phyloP scores from a whole-genome alignment of 192 early-diverging fungal species.

The Gaertneriomyces semiglobifer region DNA sequence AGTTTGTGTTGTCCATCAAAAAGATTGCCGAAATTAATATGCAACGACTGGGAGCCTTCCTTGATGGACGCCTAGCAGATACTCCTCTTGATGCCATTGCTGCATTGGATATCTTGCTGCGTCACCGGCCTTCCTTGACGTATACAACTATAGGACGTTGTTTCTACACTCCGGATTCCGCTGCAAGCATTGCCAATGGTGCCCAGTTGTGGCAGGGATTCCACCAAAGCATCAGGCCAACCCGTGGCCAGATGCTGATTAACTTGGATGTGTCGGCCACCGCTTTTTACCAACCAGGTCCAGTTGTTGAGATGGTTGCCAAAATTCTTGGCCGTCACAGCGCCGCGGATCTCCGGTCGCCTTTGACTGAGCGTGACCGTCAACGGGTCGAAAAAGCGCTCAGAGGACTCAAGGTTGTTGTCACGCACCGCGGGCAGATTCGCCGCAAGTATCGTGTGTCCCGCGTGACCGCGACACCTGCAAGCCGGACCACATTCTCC shows the following conservation, averaged over 20 bases:
- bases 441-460: conserved; percentile 70
- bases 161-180: conserved; percentile 78
- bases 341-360: conserved; percentile 42
- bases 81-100: conserved; percentile 52
- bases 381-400: conserved; percentile 45
- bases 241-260: conserved; percentile 59
- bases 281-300: conserved; percentile 58
- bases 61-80: conserved; percentile 43
- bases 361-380: conserved; percentile 48
- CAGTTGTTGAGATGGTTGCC: conserved; percentile 67
- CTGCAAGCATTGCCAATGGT: conserved; percentile 62
- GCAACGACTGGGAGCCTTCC: conserved; percentile 39
- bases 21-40: conserved; percentile 67
- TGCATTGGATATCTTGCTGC: conserved; percentile 74
- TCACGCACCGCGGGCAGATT: conserved; percentile 59
- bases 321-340: conserved; percentile 61
- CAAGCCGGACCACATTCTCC: conserved; percentile 68
- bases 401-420: conserved; percentile 47
- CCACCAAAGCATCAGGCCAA: conserved; percentile 82
- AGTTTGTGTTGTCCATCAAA: conserved; percentile 65
- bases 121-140: conserved; percentile 73
- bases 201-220: conserved; percentile 91
- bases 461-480: conserved; percentile 64
- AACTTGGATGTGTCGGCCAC: conserved; percentile 62
- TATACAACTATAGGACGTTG: conserved; percentile 82